Conservation (phyloP, 2,329 filamentous ascomycete species). For the Ascochyta clinopodiicola region DNA sequence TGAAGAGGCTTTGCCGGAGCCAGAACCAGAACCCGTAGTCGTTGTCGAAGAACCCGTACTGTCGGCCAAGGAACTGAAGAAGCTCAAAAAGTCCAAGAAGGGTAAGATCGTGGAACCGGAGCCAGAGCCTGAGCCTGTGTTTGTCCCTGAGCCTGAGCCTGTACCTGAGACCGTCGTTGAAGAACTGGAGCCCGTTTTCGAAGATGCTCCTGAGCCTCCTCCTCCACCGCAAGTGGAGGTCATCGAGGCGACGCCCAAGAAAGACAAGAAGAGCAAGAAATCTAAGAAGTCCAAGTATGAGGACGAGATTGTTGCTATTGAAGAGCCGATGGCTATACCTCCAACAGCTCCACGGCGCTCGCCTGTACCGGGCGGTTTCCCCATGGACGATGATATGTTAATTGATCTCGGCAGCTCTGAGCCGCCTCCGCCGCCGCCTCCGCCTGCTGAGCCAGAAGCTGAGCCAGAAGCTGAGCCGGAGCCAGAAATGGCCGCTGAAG, state of each 20-base stretch:
- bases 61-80: slow-evolving; percentile 23
- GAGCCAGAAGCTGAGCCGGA: neutral
- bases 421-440: slow-evolving; percentile 54
- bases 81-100: slow-evolving; percentile 33
- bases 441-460: slow-evolving; percentile 27
- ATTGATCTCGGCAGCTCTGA: slow-evolving; percentile 37
- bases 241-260: slow-evolving; percentile 16
- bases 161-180: slow-evolving; percentile 24
- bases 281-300: slow-evolving; percentile 10
- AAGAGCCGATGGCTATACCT: slow-evolving; percentile 26
- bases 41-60: slow-evolving; percentile 34
- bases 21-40: slow-evolving; percentile 40
- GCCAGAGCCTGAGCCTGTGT: slow-evolving; percentile 38
- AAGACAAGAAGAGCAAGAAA: slow-evolving; percentile 18
- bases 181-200: slow-evolving; percentile 39
- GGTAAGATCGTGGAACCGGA: slow-evolving; percentile 38
- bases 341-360: slow-evolving; percentile 30
- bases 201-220: slow-evolving; percentile 26
- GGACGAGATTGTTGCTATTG: slow-evolving; percentile 9
- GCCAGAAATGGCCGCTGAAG: slow-evolving; percentile 17
- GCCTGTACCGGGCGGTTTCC: slow-evolving; percentile 57
- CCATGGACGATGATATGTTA: slow-evolving; percentile 51
- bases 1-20: slow-evolving; percentile 44
- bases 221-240: slow-evolving; percentile 22
- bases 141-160: slow-evolving; percentile 39